These are phyloP conservation scores for Pseudogymnoascus sp. DNA, from an alignment of 2,329 filamentous ascomycete species.

Conservation along the genomic window DNA sequence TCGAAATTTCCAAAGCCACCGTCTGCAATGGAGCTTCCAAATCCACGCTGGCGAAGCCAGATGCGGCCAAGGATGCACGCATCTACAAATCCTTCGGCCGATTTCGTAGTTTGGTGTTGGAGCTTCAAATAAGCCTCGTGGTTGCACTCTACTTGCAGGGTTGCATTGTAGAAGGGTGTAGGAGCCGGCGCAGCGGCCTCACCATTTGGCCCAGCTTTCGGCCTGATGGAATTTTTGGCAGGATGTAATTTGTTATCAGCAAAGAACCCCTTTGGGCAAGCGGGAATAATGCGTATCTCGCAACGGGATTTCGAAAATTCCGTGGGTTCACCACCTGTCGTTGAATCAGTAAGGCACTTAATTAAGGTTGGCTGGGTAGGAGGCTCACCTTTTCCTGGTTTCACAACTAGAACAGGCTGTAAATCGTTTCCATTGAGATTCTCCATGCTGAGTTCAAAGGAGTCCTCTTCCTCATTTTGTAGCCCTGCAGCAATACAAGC, in stretches of 20 bases:
- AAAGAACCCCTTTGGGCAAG: constrained; percentile 63
- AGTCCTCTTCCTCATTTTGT: constrained; percentile 46
- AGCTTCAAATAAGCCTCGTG: constrained; percentile 69
- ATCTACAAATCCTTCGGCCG: constrained; percentile 56
- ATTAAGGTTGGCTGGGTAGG: background rate
- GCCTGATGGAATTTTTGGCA: constrained; percentile 61
- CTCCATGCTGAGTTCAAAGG: constrained; percentile 55
- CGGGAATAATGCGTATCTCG: constrained; percentile 70
- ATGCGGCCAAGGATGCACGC: constrained; percentile 78
- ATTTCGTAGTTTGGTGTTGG: constrained; percentile 60
- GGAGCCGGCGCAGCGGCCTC: constrained; percentile 35
- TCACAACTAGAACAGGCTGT: constrained; percentile 57
- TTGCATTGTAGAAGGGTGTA: constrained; percentile 85
- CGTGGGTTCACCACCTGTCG: background rate
- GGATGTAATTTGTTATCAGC: constrained; percentile 63
- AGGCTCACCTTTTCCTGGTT: constrained; percentile 23
- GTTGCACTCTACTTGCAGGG: constrained; percentile 69
- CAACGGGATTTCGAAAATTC: constrained; percentile 39
- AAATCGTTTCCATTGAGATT: constrained; percentile 67
- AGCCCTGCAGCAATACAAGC: constrained; percentile 71
- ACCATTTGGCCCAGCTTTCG: constrained; percentile 40
- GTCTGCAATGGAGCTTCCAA: constrained; percentile 58
- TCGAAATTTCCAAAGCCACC: constrained; percentile 94
- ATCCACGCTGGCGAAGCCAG: constrained; percentile 85
- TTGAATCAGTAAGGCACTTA: background rate